Evolutionary conservation across 1,284 basidiomycete genomes (phyloP), one percentile per base, ranked within the genome.

Genomic region (Inonotus hispidus): DNA sequence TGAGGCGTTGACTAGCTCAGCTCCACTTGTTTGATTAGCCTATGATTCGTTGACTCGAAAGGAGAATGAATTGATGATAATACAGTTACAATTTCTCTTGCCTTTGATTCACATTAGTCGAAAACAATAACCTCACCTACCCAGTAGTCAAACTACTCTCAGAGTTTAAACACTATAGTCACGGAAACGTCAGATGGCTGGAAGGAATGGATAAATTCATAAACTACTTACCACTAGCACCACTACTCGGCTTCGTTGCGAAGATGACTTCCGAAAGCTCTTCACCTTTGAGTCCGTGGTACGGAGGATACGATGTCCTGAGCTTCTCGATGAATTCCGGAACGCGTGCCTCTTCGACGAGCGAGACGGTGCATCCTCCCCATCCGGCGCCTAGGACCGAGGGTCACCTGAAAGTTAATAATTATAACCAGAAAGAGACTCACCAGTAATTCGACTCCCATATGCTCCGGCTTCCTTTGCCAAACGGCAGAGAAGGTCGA

Each of bases 321-420:
- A 95, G 75, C 63, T 78, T 76, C 63, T 75, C 70, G 53, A 94
- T 85, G 69, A 95, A 94, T n/a, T 69, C 65, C 0, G 82, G 78
- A 2, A 92, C 88, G 39, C 81, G 69, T n/a, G 77, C 73, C 66
- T 89, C 86, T 6, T 83, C 80, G 2, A 95, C 87, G 19, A 95
- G 80, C 16, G 90, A 92, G 23, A 95, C 88, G 0, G 89, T 90
- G 66, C 91, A 93, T 11, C 93, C 93, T 55, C 93, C 93, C 92
- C 92, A 96, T 1, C 93, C 93, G 0, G 93, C 93, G 46, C 90
- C 89, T 88, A 62, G 21, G 27, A 21, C 1, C 57, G 27, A 29
- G 45, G 43, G 45, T 50, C 56, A n/a, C n/a, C 27, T 41, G 46
- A 37, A 45, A 3, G 1, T n/a, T 21, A 43, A 43, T 19, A 16